Evolutionary conservation across 805 yeast species (phyloP).

Genomic region (Starmerella floris): DNA sequence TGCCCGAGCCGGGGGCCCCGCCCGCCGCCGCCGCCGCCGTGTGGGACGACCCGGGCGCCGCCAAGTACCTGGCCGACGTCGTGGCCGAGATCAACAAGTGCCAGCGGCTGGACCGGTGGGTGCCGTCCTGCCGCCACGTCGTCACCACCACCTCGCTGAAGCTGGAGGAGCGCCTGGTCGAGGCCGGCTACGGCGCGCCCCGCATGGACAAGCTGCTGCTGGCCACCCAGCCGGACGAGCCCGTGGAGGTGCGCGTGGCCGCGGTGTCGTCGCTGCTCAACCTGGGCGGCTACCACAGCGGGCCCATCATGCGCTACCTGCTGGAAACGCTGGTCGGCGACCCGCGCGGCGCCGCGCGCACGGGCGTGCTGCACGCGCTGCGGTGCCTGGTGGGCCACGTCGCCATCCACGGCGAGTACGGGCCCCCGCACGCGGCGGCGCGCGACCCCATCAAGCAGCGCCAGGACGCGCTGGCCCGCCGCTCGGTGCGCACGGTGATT

Average conservation of each 20-base stretch:
- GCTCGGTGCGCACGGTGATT: conserved; percentile 50
- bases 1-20: conserved; percentile 8
- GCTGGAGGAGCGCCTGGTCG: conserved; percentile 47
- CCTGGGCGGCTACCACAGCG: conserved; percentile 66
- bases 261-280: conserved; percentile 59
- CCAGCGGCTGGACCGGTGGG: conserved; percentile 72
- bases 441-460: conserved; percentile 34
- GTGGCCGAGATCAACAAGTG: conserved; percentile 59
- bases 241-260: conserved; percentile 43
- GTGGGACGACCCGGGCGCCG: conserved; percentile 12
- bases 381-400: conserved; percentile 46
- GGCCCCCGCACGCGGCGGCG: neutral
- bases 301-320: conserved; percentile 45
- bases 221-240: conserved; percentile 37
- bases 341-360: conserved; percentile 35
- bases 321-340: conserved; percentile 47
- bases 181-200: conserved; percentile 40
- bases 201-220: conserved; percentile 43
- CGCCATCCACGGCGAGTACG: conserved; percentile 44
- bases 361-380: conserved; percentile 37
- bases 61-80: conserved; percentile 34
- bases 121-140: conserved; percentile 53
- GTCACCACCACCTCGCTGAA: conserved; percentile 44
- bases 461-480: conserved; percentile 53
- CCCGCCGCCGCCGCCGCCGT: neutral